phyloP scores from a whole-genome alignment of 805 yeast genomes.

The Pichia scutulata region DNA sequence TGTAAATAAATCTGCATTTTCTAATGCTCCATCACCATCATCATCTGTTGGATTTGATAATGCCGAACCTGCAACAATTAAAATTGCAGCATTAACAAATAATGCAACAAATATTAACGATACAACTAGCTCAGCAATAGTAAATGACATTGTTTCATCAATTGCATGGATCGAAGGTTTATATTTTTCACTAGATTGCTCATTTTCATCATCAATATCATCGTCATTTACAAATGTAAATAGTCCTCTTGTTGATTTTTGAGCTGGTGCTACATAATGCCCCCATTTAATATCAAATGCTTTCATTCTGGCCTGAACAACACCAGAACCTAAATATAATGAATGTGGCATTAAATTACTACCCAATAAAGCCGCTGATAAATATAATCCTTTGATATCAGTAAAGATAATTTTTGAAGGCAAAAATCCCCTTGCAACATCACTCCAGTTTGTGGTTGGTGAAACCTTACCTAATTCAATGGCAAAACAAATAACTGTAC shows the following conservation, averaged over 20 bases:
- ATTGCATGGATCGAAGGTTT: slow-evolving; percentile 78
- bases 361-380: slow-evolving; percentile 81
- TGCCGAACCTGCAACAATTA: slow-evolving; percentile 89
- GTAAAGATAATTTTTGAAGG: slow-evolving; percentile 41
- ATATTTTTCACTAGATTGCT: slow-evolving; percentile 34
- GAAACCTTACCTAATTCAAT: slow-evolving; percentile 70
- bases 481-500: slow-evolving; percentile 80
- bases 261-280: slow-evolving; percentile 35
- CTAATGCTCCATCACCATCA: slow-evolving; percentile 50
- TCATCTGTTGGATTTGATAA: slow-evolving; percentile 36
- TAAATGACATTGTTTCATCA: slow-evolving; percentile 66
- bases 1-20: slow-evolving; percentile 75
- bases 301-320: slow-evolving; percentile 77
- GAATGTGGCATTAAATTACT: slow-evolving; percentile 97
- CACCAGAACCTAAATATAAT: slow-evolving; percentile 77
- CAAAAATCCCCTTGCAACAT: slow-evolving; percentile 62
- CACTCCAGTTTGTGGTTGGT: slow-evolving; percentile 40
- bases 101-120: slow-evolving; percentile 82
- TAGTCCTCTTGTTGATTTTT: slow-evolving; percentile 11
- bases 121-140: slow-evolving; percentile 75
- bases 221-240: slow-evolving; percentile 22
- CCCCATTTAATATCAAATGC: slow-evolving; percentile 72
- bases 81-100: slow-evolving; percentile 86
- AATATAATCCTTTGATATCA: slow-evolving; percentile 60
- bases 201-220: slow-evolving; percentile 22